These are phyloP conservation scores for Prunus mume DNA, from an alignment of 306 rosid genomes.

Conservation along the genomic window DNA sequence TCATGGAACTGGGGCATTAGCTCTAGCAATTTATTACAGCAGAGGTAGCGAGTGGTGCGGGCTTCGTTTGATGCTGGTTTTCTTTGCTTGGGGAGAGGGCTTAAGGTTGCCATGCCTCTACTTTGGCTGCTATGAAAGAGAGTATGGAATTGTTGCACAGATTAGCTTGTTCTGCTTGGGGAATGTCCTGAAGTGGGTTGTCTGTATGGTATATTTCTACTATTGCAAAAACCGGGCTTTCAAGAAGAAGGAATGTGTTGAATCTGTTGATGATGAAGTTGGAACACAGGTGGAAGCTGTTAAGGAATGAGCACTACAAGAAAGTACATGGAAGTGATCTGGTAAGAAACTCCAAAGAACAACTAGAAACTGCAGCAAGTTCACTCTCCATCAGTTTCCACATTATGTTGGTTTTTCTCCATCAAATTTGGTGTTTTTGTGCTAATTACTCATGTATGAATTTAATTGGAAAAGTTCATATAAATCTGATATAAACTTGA, in stretches of 20 bases:
- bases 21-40: constrained; percentile 28
- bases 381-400: background rate
- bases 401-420: background rate
- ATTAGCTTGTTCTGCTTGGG: constrained; percentile 37
- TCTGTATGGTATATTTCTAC: constrained; percentile 41
- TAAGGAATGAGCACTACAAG: too few species aligned
- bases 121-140: constrained; percentile 36
- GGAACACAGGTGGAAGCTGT: constrained; percentile 20
- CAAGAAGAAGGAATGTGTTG: constrained; percentile 25
- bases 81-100: constrained; percentile 44
- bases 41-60: constrained; percentile 41
- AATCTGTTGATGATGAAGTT: constrained; percentile 20
- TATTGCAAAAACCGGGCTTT: constrained; percentile 45
- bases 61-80: constrained; percentile 39
- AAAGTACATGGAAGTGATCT: background rate
- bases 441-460: background rate
- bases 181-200: constrained; percentile 53
- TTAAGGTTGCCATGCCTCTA: constrained; percentile 34
- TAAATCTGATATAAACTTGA: background rate
- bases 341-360: background rate
- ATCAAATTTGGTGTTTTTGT: background rate
- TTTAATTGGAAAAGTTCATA: background rate
- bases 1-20: constrained; percentile 28
- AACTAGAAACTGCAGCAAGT: background rate
- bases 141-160: constrained; percentile 36